These are phyloP conservation scores for Luvunga scandens DNA, from an alignment of 345 rosid genomes.

Conservation along the genomic window DNA sequence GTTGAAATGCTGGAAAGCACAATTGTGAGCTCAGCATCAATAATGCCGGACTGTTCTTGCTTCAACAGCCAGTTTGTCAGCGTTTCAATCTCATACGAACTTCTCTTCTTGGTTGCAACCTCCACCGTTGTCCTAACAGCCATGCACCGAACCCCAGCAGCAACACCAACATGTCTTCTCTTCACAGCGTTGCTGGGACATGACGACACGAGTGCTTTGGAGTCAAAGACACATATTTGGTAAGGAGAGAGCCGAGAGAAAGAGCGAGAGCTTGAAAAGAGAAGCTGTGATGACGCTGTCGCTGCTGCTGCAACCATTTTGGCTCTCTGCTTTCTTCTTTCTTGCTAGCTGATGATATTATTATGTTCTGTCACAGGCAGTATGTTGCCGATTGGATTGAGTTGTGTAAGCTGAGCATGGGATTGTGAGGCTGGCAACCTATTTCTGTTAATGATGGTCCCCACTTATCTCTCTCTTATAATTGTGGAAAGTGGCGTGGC, in stretches of 20 bases:
- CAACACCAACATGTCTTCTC: conserved; percentile 16
- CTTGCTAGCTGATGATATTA: background rate
- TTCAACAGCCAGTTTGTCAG: conserved; percentile 77
- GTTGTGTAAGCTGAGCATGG: conserved; percentile 8
- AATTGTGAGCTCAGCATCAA: conserved; percentile 87
- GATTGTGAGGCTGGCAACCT: conserved; percentile 64
- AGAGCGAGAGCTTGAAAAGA: conserved; percentile 51
- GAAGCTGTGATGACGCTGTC: conserved; percentile 46
- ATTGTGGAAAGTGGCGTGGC: background rate
- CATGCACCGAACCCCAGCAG: conserved; percentile 37
- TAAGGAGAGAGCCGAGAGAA: conserved; percentile 42
- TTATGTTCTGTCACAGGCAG: background rate
- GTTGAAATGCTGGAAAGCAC: conserved; percentile 88
- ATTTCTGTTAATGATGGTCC: conserved; percentile 46
- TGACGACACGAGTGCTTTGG: conserved; percentile 33
- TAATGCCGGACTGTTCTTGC: conserved; percentile 78
- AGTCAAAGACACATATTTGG: conserved; percentile 32
- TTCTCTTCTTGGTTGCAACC: conserved; percentile 40
- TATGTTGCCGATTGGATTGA: conserved; percentile 13
- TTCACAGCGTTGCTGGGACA: conserved; percentile 19
- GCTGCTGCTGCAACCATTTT: conserved; percentile 48
- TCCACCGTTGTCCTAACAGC: conserved; percentile 45
- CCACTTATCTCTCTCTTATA: conserved; percentile 65
- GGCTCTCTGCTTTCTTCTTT: conserved; percentile 1
- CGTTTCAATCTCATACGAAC: conserved; percentile 57